Percentiles rank a stretch among this genome's conserved stretches.
Conservation (phyloP, 768 basidiomycete species). For the Serendipita indica region DNA sequence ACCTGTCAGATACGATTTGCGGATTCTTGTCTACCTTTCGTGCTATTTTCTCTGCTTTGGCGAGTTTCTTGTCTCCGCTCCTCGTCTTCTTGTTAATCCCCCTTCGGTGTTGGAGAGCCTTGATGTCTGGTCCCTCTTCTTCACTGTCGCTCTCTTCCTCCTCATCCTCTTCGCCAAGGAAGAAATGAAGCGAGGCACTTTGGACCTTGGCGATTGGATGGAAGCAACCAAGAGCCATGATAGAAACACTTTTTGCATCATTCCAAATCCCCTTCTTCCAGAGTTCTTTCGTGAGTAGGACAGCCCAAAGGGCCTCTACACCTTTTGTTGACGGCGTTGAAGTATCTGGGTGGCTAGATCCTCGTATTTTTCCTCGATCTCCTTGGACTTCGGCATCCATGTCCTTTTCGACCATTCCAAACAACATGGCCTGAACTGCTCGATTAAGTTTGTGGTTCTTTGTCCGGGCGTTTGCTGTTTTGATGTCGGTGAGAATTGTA, state of each 20-base stretch:
- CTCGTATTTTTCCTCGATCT: constrained; percentile 64
- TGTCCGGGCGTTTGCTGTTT: constrained; percentile 70
- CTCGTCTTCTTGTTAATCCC: constrained; percentile 88
- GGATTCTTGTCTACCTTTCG: constrained; percentile 41
- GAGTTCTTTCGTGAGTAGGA: constrained; percentile 81
- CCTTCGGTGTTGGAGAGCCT: constrained; percentile 66
- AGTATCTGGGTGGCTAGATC: constrained; percentile 25
- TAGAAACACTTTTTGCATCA: constrained; percentile 84
- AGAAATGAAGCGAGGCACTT: constrained; percentile 88
- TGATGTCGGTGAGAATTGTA: constrained; percentile 88
- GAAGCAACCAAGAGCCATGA: constrained; percentile 80
- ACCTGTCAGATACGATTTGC: not conserved
- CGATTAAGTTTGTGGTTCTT: constrained; percentile 95
- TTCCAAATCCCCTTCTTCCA: constrained; percentile 92
- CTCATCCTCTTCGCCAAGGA: constrained; percentile 77
- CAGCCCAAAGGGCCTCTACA: constrained; percentile 95
- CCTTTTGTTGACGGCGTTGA: constrained; percentile 26
- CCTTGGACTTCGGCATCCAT: constrained; percentile 70
- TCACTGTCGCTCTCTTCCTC: constrained; percentile 60
- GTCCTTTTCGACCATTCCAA: constrained; percentile 88
- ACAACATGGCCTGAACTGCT: constrained; percentile 89
- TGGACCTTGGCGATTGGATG: constrained; percentile 92
- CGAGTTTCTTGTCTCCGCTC: constrained; percentile 66
- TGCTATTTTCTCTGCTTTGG: constrained; percentile 53
- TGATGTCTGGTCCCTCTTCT: constrained; percentile 53